A percentile compares a stretch with the other conserved stretches of the same genome.
Evolutionary conservation across 2,329 filamentous ascomycete species (phyloP).

Genomic region (Pseudocercospora fijiensis): DNA sequence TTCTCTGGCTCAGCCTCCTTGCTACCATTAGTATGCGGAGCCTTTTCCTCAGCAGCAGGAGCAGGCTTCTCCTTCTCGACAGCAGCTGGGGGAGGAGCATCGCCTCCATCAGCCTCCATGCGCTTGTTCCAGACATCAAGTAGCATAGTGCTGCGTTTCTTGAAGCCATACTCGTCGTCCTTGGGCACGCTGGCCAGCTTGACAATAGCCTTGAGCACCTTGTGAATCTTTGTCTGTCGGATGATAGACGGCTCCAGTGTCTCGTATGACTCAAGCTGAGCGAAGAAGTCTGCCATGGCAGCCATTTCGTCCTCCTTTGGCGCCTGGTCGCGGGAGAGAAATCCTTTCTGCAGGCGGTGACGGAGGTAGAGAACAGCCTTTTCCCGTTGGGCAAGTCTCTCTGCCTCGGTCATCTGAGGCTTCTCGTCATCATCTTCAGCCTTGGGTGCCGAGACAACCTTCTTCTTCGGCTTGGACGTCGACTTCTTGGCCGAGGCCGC

Average conservation of each 20-base stretch:
- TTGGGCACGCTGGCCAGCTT: slow-evolving; percentile 82
- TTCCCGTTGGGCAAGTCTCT: slow-evolving; percentile 58
- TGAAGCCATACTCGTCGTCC: slow-evolving; percentile 88
- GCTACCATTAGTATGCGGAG: slow-evolving; percentile 34
- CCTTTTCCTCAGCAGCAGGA: slow-evolving; percentile 30
- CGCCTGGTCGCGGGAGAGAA: slow-evolving; percentile 77
- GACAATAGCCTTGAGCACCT: slow-evolving; percentile 91
- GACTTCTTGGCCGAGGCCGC: slow-evolving; percentile 38
- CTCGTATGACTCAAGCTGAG: slow-evolving; percentile 74
- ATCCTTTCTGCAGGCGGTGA: slow-evolving; percentile 91
- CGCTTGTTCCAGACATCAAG: slow-evolving; percentile 88
- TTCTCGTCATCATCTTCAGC: slow-evolving; percentile 59
- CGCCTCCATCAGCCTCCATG: slow-evolving; percentile 48
- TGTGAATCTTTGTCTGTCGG: slow-evolving; percentile 92
- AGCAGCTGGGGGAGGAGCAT: slow-evolving; percentile 40
- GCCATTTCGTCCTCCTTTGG: slow-evolving; percentile 87
- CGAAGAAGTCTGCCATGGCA: slow-evolving; percentile 72
- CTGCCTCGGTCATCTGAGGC: slow-evolving; percentile 55
- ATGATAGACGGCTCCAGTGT: slow-evolving; percentile 90
- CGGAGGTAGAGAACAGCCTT: slow-evolving; percentile 83
- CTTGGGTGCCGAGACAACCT: slow-evolving; percentile 52
- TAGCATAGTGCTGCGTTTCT: slow-evolving; percentile 73
- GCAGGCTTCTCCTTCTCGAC: slow-evolving; percentile 28
- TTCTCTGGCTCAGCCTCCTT: slow-evolving; percentile 28
- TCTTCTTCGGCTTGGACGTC: slow-evolving; percentile 60